These are phyloP conservation scores for Salvia rosmarinus DNA, from an alignment of 257 asterid species.

Conservation along the genomic window DNA sequence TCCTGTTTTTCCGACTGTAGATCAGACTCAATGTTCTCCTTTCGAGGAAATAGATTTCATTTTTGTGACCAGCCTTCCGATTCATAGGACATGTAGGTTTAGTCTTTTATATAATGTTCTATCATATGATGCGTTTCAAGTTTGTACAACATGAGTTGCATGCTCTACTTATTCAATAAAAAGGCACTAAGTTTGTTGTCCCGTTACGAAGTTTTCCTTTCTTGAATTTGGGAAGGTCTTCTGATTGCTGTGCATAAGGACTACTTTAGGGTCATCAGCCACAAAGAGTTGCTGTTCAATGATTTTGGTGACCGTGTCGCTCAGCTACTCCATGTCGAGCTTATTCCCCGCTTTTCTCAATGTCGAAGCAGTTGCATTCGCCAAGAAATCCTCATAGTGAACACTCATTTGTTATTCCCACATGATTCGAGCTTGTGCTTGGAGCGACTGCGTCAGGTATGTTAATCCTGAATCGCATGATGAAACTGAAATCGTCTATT, in stretches of 20 bases:
- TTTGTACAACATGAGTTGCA: neutral
- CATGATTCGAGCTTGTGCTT: conserved; percentile 86
- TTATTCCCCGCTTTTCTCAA: conserved; percentile 65
- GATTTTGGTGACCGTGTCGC: conserved; percentile 99
- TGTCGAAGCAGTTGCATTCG: conserved; percentile 53
- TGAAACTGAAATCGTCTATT: neutral
- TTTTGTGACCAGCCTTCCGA: neutral
- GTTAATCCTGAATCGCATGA: neutral
- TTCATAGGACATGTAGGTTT: neutral
- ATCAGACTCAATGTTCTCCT: neutral
- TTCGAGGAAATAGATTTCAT: neutral
- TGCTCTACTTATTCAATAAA: neutral
- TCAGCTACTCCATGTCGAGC: conserved; percentile 88
- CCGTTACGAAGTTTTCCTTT: conserved; percentile 8
- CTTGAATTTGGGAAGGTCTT: conserved; percentile 57
- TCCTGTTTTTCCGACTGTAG: neutral
- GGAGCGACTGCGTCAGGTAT: conserved; percentile 94
- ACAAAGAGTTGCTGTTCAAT: conserved; percentile 85
- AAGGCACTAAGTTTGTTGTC: neutral
- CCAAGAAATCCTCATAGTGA: conserved; percentile 88
- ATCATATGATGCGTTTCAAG: neutral
- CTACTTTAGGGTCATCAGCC: conserved; percentile 70
- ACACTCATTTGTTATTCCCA: conserved; percentile 90
- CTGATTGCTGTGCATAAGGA: conserved; percentile 92
- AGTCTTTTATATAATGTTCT: no score